A percentile compares a stretch with the other conserved stretches of the same genome.
These are phyloP conservation scores for Talaromyces sp. DNA, from an alignment of 2,329 filamentous ascomycete species.

Conservation along the genomic window DNA sequence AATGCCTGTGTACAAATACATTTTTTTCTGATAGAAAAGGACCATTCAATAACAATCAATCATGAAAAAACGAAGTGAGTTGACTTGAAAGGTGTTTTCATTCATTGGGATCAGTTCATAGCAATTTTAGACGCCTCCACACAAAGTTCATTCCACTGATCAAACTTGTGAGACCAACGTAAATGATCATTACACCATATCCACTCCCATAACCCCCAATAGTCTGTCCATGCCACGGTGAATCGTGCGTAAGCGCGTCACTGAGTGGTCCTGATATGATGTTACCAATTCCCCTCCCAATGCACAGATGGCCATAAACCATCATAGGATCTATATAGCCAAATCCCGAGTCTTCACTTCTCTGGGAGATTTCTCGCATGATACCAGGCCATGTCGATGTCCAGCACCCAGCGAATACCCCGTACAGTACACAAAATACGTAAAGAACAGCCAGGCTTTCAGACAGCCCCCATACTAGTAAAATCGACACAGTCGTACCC, in stretches of 20 bases:
- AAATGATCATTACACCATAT: slow-evolving; percentile 29
- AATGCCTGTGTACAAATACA: too few relatives aligned
- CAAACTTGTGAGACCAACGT: slow-evolving; percentile 27
- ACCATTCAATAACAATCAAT: background rate
- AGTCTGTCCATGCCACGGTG: background rate
- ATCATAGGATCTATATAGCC: slow-evolving; percentile 44
- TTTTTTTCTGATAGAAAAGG: background rate
- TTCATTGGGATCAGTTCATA: background rate
- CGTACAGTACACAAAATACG: slow-evolving; percentile 44
- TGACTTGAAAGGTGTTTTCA: background rate
- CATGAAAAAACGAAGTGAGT: background rate
- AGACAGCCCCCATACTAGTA: slow-evolving; percentile 49
- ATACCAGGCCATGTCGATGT: background rate
- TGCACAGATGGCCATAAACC: slow-evolving; percentile 48
- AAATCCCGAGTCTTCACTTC: slow-evolving; percentile 39
- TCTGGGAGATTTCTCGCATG: slow-evolving; percentile 35
- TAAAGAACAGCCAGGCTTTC: slow-evolving; percentile 40
- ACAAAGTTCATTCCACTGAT: slow-evolving; percentile 28
- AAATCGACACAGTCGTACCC: slow-evolving; percentile 41
- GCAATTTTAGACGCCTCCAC: background rate
- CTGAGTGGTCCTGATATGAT: slow-evolving; percentile 25
- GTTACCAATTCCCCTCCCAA: slow-evolving; percentile 52
- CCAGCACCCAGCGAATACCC: slow-evolving; percentile 36
- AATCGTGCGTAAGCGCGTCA: background rate
- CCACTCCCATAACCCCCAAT: slow-evolving; percentile 26